phyloP scores from a whole-genome alignment of 805 yeast genomes.

The Ogataea paradorogensis region DNA sequence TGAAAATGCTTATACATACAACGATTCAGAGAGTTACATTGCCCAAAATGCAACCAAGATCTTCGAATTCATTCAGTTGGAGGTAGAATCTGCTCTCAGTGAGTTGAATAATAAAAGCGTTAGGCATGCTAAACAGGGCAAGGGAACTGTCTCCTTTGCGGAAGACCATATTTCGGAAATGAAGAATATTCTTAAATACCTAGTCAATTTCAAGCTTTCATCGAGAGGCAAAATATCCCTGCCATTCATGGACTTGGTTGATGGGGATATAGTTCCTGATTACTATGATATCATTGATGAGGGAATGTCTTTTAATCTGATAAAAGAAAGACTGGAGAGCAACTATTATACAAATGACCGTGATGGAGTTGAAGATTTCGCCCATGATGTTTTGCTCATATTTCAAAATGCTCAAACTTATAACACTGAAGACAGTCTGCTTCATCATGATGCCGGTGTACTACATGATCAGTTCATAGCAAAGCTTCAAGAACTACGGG shows the following conservation, averaged over 20 bases:
- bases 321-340: conserved; percentile 49
- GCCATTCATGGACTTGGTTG: conserved; percentile 75
- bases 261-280: conserved; percentile 70
- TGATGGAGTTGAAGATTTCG: conserved; percentile 55
- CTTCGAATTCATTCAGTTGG: conserved; percentile 52
- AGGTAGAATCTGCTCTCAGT: conserved; percentile 35
- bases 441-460: conserved; percentile 66
- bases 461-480: conserved; percentile 52
- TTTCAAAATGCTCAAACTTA: conserved; percentile 77
- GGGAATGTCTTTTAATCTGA: conserved; percentile 70
- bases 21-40: conserved; percentile 63
- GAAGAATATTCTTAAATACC: conserved; percentile 34
- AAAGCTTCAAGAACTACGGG: conserved; percentile 35
- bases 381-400: conserved; percentile 56
- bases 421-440: conserved; percentile 70
- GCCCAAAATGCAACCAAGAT: conserved; percentile 63
- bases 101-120: not conserved
- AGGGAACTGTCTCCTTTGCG: not conserved
- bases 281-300: conserved; percentile 68
- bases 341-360: conserved; percentile 49
- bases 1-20: conserved; percentile 68
- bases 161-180: conserved; percentile 21
- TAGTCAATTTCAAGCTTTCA: conserved; percentile 44
- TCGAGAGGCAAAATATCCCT: conserved; percentile 55
- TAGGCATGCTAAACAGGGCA: not conserved